Evolutionary conservation across 352 stramenopile genomes (phyloP), one percentile per base, ranked within the genome.

Genomic region (Globisporangium spinosum): DNA sequence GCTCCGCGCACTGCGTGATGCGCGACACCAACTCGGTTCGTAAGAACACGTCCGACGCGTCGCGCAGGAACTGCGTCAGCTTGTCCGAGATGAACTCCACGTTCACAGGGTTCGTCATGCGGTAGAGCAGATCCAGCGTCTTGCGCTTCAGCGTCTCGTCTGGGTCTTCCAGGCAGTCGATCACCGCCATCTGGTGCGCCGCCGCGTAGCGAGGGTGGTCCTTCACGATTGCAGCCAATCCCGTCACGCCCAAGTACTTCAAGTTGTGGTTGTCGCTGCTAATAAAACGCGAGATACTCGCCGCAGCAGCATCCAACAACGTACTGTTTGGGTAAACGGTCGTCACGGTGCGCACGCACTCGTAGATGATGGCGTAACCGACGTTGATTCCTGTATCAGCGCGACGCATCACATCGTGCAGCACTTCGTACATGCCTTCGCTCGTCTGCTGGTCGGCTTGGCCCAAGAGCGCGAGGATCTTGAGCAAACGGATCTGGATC

Each of bases 101-200:
- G 77, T 99, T 99, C 58, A 99, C 97, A 1, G 97, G 97, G 84
- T 99, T 99, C 25, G 96, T 99, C 97, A 99, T 99, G 69, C 95
- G 86, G 73, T 97, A 98, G 20, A 98, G 76, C 69, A 98, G 70
- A 70, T 99, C 97, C 55, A 99, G 77, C 29, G 97, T 99, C 87
- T 99, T 99, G 58, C 97, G 89, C 84, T 99, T 98, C 22, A 99
- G 85, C 43, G 98, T 99, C 82, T 99, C 98, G 78, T 99, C 98
- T 0, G 94, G 90, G 79, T 99, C 97, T 85, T 99, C 97, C 8
- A 99, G 81, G 74, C 98, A 99, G 79, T 99, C 98, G 73, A 99
- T 99, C 23, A 99, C 98, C 22, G 97, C 96, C 90, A 99, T 97
- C 89, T 99, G 98, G 86, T 99, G 98, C 58, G 98, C 95, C 6